Conservation (phyloP, 257 asterid species). For the Scutellaria minor region DNA sequence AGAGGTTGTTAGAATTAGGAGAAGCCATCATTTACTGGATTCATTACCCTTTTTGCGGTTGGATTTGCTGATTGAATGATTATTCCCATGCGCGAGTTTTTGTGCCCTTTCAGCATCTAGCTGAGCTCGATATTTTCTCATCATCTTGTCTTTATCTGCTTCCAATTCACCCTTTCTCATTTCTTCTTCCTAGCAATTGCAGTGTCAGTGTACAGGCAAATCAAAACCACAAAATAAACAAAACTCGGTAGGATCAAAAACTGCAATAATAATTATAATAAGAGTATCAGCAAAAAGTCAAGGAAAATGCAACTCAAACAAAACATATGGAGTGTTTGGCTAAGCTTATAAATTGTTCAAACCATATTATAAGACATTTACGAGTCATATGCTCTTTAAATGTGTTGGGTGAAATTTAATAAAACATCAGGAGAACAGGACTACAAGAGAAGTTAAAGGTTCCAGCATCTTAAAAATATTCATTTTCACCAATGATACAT, state of each 20-base stretch:
- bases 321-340: too few relatives aligned
- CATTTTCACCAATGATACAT: neutral
- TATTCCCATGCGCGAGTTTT: slow-evolving; percentile 83
- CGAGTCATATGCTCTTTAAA: too few relatives aligned
- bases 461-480: slow-evolving; percentile 15
- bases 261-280: neutral
- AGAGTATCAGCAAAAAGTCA: neutral
- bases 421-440: too few relatives aligned
- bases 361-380: too few relatives aligned
- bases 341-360: too few relatives aligned
- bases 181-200: slow-evolving; percentile 92
- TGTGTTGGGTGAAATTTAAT: too few relatives aligned
- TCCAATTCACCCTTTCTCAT: slow-evolving; percentile 90
- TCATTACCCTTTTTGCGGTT: slow-evolving; percentile 69
- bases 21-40: slow-evolving; percentile 17
- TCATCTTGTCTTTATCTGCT: slow-evolving; percentile 97
- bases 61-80: slow-evolving; percentile 72
- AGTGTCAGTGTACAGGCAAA: slow-evolving; percentile 39
- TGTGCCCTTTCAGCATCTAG: slow-evolving; percentile 93
- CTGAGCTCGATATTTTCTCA: slow-evolving; percentile 97
- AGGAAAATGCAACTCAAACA: neutral
- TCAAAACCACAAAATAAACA: slow-evolving; percentile 10
- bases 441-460: neutral
- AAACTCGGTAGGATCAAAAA: slow-evolving; percentile 14
- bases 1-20: slow-evolving; percentile 23